phyloP scores from a whole-genome alignment of 495 filamentous ascomycete species.

The Neurospora tetrasperma region DNA sequence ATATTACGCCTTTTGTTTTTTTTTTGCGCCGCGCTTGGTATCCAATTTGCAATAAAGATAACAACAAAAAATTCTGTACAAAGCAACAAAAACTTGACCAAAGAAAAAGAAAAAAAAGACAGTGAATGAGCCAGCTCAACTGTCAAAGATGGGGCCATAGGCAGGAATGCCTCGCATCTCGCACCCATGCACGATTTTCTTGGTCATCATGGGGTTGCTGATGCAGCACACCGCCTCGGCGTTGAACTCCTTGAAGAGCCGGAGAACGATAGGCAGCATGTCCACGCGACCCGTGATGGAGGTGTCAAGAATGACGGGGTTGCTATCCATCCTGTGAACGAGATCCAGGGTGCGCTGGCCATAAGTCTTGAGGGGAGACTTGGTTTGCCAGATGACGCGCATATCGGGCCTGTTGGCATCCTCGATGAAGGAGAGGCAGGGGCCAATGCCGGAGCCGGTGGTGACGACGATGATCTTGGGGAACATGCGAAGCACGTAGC shows the following conservation, averaged over 20 bases:
- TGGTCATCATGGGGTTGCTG: conserved; percentile 57
- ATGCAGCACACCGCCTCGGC: conserved; percentile 67
- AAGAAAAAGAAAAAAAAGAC: neutral
- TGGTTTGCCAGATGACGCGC: conserved; percentile 38
- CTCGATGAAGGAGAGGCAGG: conserved; percentile 35
- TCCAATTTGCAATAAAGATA: neutral
- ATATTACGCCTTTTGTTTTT: neutral
- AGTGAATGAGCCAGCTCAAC: conserved; percentile 25
- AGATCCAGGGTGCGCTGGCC: conserved; percentile 32
- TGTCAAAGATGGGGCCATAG: conserved; percentile 72
- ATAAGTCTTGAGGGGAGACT: conserved; percentile 33
- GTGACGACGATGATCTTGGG: conserved; percentile 51
- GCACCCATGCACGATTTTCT: conserved; percentile 45
- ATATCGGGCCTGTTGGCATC: conserved; percentile 19
- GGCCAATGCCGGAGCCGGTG: conserved; percentile 64
- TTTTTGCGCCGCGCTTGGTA: neutral
- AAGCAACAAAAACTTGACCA: neutral
- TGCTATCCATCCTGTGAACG: conserved; percentile 26
- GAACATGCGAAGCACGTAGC: conserved; percentile 54
- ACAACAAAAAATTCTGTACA: neutral
- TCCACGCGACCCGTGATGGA: conserved; percentile 25
- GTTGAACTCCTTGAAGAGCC: conserved; percentile 42
- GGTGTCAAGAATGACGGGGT: conserved; percentile 38
- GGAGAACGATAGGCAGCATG: conserved; percentile 42
- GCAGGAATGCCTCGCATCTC: conserved; percentile 58